Base-by-base conservation (phyloP, 2,329 filamentous ascomycete species). In the Aotearoamyces nothofagi region DNA sequence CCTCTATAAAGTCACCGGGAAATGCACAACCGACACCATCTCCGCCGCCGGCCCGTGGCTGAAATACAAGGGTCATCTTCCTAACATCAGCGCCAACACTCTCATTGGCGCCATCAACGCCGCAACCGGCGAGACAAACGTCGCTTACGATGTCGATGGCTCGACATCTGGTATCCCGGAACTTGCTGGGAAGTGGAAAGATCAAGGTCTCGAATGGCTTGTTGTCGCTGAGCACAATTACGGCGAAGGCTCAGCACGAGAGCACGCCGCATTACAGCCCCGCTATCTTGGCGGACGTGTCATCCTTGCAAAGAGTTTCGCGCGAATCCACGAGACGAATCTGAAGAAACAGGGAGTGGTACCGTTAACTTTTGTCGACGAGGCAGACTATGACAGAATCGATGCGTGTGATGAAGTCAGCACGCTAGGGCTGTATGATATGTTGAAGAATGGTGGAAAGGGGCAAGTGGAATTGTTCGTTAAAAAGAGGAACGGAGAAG, bases 1-100 rank as follows among this genome's bases (percentile, higher is more conserved):
- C 11, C 76, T 98, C 10, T 87, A 92, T 64, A 96, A 96, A 60
- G 79, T 96, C 39, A 79, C 86, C 39, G 90, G 90, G 39, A 93
- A 98, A 60, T 98, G 90, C 66, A 98, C 90, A 33, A 98, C 90
- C 24, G 90, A 98, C 57, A 96, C 90, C 44, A 98, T 98, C 56
- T 96, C 86, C 20, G 87, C 87, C 17, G 87, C 87, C 1, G 87
- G 87, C 5, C 87, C 87, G 10, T 96, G 87, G 87, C 71, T 98
- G 42, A 96, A 96, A 59, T 98, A 96, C 72, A 96, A 96, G 66
- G 90, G 90, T 38, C 90, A 98, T 56, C 71, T 98, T 38, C 83
- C 90, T 53, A 98, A 98, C 63, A 98, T 98, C 54, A 80, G 77
- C 43, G 83, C 83, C 50, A 98, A 98, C 68, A 98, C 90, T 3